A percentile compares a stretch with the other conserved stretches of the same genome.
These are phyloP conservation scores for Erythrophleum fordii DNA, from an alignment of 306 rosid genomes.

Conservation along the genomic window DNA sequence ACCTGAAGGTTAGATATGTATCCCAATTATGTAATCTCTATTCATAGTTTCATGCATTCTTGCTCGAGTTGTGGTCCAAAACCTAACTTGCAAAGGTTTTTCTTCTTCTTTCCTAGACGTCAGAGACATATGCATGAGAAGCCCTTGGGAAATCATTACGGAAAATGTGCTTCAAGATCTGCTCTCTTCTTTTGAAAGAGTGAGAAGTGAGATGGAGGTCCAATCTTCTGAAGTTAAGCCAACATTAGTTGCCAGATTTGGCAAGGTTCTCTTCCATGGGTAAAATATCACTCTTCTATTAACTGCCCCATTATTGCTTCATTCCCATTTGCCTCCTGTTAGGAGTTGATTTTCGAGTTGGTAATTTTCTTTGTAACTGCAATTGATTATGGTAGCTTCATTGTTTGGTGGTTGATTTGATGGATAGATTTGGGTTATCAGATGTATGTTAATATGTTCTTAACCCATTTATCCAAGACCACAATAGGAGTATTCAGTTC, in stretches of 20 bases:
- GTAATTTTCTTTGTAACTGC: neutral
- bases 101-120: slow-evolving; percentile 5
- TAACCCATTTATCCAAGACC: neutral
- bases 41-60: neutral
- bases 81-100: neutral
- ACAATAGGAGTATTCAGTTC: neutral
- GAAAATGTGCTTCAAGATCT: slow-evolving; percentile 44
- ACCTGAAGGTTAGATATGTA: slow-evolving; percentile 31
- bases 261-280: slow-evolving; percentile 55
- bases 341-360: neutral
- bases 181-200: slow-evolving; percentile 33
- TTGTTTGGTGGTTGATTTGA: neutral
- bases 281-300: neutral
- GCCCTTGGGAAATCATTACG: slow-evolving; percentile 42
- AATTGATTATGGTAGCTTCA: neutral
- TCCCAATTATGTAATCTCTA: neutral
- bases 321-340: neutral
- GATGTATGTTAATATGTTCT: neutral
- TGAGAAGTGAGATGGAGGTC: slow-evolving; percentile 37
- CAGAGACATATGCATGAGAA: slow-evolving; percentile 10
- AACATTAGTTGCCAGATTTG: slow-evolving; percentile 48
- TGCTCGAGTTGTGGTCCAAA: neutral
- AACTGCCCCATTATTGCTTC: neutral
- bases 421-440: neutral
- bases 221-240: slow-evolving; percentile 30